Evolutionary conservation across 306 rosid genomes (phyloP), one percentile per base, ranked within the genome.

Genomic region (Vigna trinervia): DNA sequence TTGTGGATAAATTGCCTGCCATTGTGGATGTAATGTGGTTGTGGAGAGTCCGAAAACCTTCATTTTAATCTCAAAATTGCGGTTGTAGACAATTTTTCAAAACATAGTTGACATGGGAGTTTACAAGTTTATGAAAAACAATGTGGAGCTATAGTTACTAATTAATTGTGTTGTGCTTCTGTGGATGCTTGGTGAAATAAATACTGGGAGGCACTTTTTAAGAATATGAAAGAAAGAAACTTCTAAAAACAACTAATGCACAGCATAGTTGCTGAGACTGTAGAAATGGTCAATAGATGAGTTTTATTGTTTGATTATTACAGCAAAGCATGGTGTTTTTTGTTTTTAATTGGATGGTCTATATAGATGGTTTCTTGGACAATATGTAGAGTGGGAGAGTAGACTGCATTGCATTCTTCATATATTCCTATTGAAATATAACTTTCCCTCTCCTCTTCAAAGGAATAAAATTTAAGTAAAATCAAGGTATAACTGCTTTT

Each of bases 101-200:
- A 58, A 59, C 65, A 5, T 62, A 4, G 43, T 20, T 81, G 32
- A 41, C 2, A 4, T 68, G 67, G 22, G 30, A 43, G n/a, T 54
- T 64, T 38, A 39, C 19, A 30, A 64, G 30, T 41, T 65, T 65
- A 5, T 41, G 12, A 10, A n/a, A 65, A 64, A 56, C 61, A 38
- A 59, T 23, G 13, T 13, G 8, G 67, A 23, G 38, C 15, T 28
- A 17, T 62, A 61, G 7, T 48, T 45, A 8, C 43, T 59, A 34
- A 67, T 45, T 45, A 45, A 56, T 63, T 85, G 61, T 10, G n/a
- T 66, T 34, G 80, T 48, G 4, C 76, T 82, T 56, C 17, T 66
- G 45, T 17, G 39, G 46, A 17, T 60, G 45, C 58, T 70, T 61
- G 5, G 17, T 59, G 12, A 50, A 45, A n/a, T 61, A 51, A 47